Base-by-base conservation (phyloP, 192 early-diverging fungal genomes). In the Chytriomyces hyalinus region DNA sequence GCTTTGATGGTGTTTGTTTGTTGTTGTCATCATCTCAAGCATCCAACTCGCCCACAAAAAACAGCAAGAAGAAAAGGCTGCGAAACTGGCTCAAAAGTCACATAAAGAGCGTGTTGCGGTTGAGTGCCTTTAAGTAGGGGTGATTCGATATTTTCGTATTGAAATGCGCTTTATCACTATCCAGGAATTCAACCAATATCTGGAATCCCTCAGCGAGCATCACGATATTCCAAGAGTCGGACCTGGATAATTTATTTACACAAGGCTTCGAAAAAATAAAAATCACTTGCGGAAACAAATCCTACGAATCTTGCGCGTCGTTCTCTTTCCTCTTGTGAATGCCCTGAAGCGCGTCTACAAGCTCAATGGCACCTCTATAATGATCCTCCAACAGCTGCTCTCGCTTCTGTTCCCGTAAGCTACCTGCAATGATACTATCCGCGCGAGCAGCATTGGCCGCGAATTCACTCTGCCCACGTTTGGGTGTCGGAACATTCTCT, bases 151-250 rank as follows among this genome's bases (percentile, higher is more conserved):
- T 36, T 2, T 36, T 3, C 36, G 36, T 36, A 4, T 2, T 36
- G 0, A 36, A 36, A 36, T n/a, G 0, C 66, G 26, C 17, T 7
- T 50, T 49, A 6, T 8, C 66, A 67, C 15, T 67, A 22, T 80
- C 15, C 78, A 87, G 71, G 92, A 94, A 47, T 87, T 92, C 70
- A 94, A 94, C 77, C 84, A 85, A 43, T 91, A 93, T 70, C 83
- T 94, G 17, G 91, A 92, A 70, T 81, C 87, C 45, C 84, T 94
- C 66, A 88, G 84, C 65, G 93, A 94, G 78, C 93, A 93, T 83
- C 90, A 93, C 83, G 93, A 94, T 77, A 92, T 94, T 80, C 92
- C 93, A 48, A 92, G 92, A 72, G 92, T 93, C 67, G 90, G 92
- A 77, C 91, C 91, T 45, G 91, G 92, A 83, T 92, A 92, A 92